Base-by-base conservation (phyloP, 768 basidiomycete genomes). In the Mycena galericulata region DNA sequence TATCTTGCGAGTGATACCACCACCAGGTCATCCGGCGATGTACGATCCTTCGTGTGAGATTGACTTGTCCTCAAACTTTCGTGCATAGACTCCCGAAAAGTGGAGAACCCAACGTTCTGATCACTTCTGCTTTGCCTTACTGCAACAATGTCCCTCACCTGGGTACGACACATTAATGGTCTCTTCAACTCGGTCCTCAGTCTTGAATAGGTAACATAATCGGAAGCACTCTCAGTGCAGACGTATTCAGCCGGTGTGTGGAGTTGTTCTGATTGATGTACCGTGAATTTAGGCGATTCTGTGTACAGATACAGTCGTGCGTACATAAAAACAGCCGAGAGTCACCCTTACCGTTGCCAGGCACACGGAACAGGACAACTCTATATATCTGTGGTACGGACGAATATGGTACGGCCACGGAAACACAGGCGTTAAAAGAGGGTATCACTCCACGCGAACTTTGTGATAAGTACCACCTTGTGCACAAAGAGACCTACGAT, bases 391-490 rank as follows among this genome's bases (percentile, higher is more conserved):
- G 98, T 79, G 98, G 98, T 29, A 99, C 98, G 5, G 98, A 99
- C 76, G 98, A 99, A 80, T 99, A 99, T 75, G 98, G 98, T n/a
- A 99, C 98, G 9, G 97, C 98, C 0, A 98, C 98, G 0, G 98
- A 99, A 84, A 98, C 97, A 3, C 97, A 98, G 79, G 97, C 98
- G 4, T 79, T 95, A 66, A 95, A 96, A 76, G 95, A 97, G 77
- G 89, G 90, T 0, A 78, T 96, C 41, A 89, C 93, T 14, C 93
- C 96, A 0, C 84, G 83, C 68, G 88, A 90, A 72, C 84, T 98
- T 2, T 98, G 96, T 78, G 93, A 96, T 80, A 96, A 97, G 81
- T 98, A 98, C 78, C 82, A 97, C 74, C 84, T 86, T 20, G 83
- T 98, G 18, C 98, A 99, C 72, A 90, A 89, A 70, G 94, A 95